phyloP scores from a whole-genome alignment of 306 rosid species.

The Spatholobus suberectus region DNA sequence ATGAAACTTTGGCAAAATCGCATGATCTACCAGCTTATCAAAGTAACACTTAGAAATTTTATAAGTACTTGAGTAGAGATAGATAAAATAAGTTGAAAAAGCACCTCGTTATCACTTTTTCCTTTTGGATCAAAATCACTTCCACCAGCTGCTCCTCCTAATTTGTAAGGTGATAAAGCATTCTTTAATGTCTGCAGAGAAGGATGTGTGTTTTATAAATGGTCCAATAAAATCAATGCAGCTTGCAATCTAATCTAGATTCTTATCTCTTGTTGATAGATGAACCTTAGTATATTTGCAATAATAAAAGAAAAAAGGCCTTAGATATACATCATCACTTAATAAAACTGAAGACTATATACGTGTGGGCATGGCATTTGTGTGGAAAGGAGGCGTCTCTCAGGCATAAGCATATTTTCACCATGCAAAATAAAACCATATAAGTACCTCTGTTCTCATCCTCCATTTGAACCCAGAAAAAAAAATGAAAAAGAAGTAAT shows the following conservation, averaged over 20 bases:
- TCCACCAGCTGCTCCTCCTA: constrained; percentile 96
- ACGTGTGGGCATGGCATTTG: not conserved
- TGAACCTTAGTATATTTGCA: not conserved
- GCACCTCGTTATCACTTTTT: constrained; percentile 90
- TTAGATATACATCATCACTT: not conserved
- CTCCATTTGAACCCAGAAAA: too few relatives aligned
- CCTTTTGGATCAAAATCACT: constrained; percentile 96
- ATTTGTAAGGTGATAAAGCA: constrained; percentile 85
- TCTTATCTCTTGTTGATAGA: not conserved
- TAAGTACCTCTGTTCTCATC: too few relatives aligned
- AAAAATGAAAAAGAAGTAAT: too few relatives aligned
- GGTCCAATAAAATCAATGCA: not conserved
- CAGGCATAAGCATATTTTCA: too few relatives aligned
- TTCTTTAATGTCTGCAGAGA: constrained; percentile 74
- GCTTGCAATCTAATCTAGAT: constrained; percentile 17
- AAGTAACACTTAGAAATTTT: constrained; percentile 40
- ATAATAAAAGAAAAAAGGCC: not conserved
- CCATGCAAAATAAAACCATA: too few relatives aligned
- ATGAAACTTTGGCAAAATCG: constrained; percentile 94
- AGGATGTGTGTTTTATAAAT: not conserved
- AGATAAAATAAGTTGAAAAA: constrained; percentile 25
- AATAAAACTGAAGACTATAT: not conserved
- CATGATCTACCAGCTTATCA: constrained; percentile 72
- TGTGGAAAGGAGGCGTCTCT: not conserved
- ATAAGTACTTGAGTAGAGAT: not conserved